Base-by-base conservation (phyloP, 164 flowering plant species). In the Aristolochia contorta region DNA sequence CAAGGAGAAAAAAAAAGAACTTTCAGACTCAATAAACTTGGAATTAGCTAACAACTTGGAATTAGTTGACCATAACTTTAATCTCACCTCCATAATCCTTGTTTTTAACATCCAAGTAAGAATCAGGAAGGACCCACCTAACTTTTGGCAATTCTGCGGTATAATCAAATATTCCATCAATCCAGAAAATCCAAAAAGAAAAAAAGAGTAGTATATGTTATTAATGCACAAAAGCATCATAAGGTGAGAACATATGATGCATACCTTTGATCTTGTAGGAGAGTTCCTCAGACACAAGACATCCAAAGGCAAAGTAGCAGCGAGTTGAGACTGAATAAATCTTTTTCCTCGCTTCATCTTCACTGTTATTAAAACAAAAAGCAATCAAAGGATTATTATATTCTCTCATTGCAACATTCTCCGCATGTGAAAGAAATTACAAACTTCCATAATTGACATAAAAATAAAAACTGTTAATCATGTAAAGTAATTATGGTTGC, bases 81-180 rank as follows among this genome's bases (percentile, higher is more conserved):
- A 23, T 7, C 57, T 61, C 64, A 74, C 82, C 82, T 57, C 76
- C 78, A 61, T 79, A 76, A 48, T 20, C 59, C 49, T 79, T 76
- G 30, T 74, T 74, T 58, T 48, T 64, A 10, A 74, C 78, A 70
- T 79, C 78, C 58, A 76, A 22, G 58, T 76, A 76, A 18, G 80
- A 76, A 76, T 79, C 82, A 16, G 80, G 80, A 52, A 79, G 78
- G 32, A 76, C 82, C 82, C 78, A 79, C 12, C 75, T 61, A 55
- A 79, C 82, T 23, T 45, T 61, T 4, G 76, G 78, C 24, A 71
- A 55, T 8, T 65, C 82, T 79, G 75, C 37, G 23, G 15, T 22
- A n/a, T 0, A 9, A 50, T 22, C 12, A 50, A 50, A 50, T 27
- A 27, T 6, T n/a, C 22, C 2, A n/a, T n/a, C 19, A 50, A 50